Evolutionary conservation across 2,329 filamentous ascomycete species (phyloP).

Genomic region (Seiridium unicorne): DNA sequence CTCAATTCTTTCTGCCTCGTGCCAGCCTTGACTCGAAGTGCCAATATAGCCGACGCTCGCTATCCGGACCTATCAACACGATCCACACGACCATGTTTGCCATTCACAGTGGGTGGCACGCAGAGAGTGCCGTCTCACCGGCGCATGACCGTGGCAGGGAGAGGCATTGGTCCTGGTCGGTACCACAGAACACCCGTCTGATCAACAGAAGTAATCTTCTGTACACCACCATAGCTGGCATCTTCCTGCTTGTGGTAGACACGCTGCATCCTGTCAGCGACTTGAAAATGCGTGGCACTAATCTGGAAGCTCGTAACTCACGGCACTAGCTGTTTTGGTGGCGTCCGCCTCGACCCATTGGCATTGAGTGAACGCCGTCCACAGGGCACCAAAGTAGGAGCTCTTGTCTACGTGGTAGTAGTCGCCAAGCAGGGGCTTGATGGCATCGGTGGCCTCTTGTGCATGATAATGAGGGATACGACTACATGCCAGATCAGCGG

Average conservation of each 20-base stretch:
- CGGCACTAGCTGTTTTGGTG: conserved; percentile 13
- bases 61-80: too few species aligned
- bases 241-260: background rate
- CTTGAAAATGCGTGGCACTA: background rate
- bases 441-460: conserved; percentile 55
- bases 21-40: too few species aligned
- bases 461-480: conserved; percentile 61
- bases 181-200: conserved; percentile 9
- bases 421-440: conserved; percentile 54
- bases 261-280: background rate
- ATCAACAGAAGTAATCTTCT: conserved; percentile 3
- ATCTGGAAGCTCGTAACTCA: conserved; percentile 4
- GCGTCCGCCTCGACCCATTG: conserved; percentile 45
- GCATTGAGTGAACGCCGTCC: conserved; percentile 44
- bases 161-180: conserved; percentile 9
- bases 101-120: too few species aligned
- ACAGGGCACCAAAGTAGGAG: conserved; percentile 43
- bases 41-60: too few species aligned
- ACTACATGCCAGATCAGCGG: conserved; percentile 17
- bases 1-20: too few species aligned
- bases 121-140: too few species aligned
- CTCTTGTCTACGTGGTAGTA: conserved; percentile 47
- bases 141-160: conserved; percentile 8
- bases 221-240: background rate
- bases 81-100: too few species aligned